Evolutionary conservation across 257 asterid genomes (phyloP), one percentile per base, ranked within the genome.

Genomic region (Salvia splendens): DNA sequence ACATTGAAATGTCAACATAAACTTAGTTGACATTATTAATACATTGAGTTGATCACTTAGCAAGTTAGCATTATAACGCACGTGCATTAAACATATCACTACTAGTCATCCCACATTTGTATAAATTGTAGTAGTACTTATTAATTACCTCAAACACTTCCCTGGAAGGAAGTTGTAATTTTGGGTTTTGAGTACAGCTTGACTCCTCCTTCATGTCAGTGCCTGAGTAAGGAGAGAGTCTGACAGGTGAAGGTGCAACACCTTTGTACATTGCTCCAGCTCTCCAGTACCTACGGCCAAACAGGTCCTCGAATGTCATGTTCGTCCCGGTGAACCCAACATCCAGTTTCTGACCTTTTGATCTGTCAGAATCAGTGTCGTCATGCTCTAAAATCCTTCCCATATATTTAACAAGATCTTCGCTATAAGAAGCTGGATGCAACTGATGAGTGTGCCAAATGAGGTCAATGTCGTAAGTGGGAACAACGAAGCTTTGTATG

Each of bases 401-500:
- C 88, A 91, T 83, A 68, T 82, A 75, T 60, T 70, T 80, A 12
- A 81, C 30, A 69, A 94, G 97, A 79, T 94, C 96, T 45, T 79
- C 77, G 75, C 96, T 87, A 72, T 94, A 94, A 52, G 92, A 75
- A 59, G 78, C 85, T 35, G 99, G 91, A 82, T 88, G 85, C 46
- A 94, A 73, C 78, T 94, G 99, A 78, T 94, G 99, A 52, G 95
- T 88, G 82, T 94, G 99, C 99, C 99, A 94, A 56, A 94, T 91
- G 43, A 94, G 96, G 71, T 94, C 99, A 61, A 94, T 86, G 80
- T 94, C 99, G 62, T 91, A 91, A 70, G 99, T 94, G 48, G 99
- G 99, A 79, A 94, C 99, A 11, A 92, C 82, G 87, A 94, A 91
- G 83, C 96, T 84, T 71, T 76, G 77, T 41, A 87, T 77, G 76